These are phyloP conservation scores for Diutina sp. DNA, from an alignment of 1,139 yeast genomes.

Conservation along the genomic window DNA sequence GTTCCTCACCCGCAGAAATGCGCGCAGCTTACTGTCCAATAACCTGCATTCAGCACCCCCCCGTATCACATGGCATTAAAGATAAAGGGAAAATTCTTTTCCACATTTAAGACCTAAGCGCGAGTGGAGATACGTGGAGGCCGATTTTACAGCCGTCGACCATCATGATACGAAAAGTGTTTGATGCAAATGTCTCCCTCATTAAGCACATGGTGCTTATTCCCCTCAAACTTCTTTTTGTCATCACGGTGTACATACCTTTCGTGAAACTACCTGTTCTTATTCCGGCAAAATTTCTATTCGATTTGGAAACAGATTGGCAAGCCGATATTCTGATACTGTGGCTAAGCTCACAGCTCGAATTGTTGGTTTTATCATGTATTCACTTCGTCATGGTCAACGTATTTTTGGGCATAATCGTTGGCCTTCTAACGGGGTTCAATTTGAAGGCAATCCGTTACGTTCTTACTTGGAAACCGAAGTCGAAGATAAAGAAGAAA, in stretches of 20 bases:
- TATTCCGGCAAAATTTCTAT: not conserved
- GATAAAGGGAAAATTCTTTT: not conserved
- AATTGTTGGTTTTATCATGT: constrained; percentile 8
- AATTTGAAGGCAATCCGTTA: constrained; percentile 5
- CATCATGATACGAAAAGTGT: not conserved
- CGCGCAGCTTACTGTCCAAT: not conserved
- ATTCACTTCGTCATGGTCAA: constrained; percentile 14
- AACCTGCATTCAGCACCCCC: not conserved
- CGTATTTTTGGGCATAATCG: constrained; percentile 12
- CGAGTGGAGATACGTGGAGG: not conserved
- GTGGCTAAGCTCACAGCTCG: constrained; percentile 5
- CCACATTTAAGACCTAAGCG: not conserved
- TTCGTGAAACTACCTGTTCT: constrained; percentile 1
- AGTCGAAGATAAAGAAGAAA: not conserved
- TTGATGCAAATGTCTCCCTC: not conserved
- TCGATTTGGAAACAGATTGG: not conserved
- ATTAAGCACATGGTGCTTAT: constrained; percentile 1
- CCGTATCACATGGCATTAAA: not conserved
- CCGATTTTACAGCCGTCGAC: not conserved
- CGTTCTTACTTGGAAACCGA: constrained; percentile 3
- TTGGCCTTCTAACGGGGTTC: constrained; percentile 11
- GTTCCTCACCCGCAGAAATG: not conserved
- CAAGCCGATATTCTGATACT: not conserved
- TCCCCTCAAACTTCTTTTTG: not conserved
- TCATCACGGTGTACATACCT: constrained; percentile 1